These are phyloP conservation scores for Rhizodiscina lignyota DNA, from an alignment of 495 filamentous ascomycete genomes.

Conservation along the genomic window DNA sequence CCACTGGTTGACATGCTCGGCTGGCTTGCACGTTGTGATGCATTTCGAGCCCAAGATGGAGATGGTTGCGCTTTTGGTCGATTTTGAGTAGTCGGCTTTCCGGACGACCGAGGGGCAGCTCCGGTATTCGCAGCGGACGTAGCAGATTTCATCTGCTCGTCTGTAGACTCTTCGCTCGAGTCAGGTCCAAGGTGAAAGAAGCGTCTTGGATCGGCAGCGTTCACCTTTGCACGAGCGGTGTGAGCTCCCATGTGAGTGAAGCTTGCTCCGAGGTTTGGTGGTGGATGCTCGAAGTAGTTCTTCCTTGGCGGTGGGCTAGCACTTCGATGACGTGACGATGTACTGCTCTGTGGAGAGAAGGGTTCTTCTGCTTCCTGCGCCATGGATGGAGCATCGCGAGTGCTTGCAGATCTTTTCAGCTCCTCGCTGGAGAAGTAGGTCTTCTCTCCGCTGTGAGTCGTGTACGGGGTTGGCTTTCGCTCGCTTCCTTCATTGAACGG, in stretches of 20 bases:
- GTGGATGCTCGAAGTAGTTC: slow-evolving; percentile 2
- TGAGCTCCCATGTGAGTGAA: no score
- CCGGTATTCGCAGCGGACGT: not conserved
- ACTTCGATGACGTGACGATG: slow-evolving; percentile 2
- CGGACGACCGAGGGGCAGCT: not conserved
- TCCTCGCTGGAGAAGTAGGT: slow-evolving; percentile 8
- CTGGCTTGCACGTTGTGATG: no score
- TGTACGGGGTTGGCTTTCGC: slow-evolving; percentile 9
- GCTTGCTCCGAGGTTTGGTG: not conserved
- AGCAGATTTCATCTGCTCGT: no score
- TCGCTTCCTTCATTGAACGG: slow-evolving; percentile 7
- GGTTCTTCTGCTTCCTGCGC: not conserved
- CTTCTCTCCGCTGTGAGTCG: slow-evolving; percentile 8
- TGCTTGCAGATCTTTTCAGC: slow-evolving; percentile 8
- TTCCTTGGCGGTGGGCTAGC: slow-evolving; percentile 1
- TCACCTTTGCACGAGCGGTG: not conserved
- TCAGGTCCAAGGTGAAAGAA: not conserved
- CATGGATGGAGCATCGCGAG: slow-evolving; percentile 8
- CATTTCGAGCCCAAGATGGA: not conserved
- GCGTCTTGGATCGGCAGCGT: not conserved
- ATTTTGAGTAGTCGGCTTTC: not conserved
- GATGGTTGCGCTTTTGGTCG: not conserved
- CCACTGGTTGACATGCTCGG: no score
- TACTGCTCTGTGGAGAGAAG: slow-evolving; percentile 1
- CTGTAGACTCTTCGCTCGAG: not conserved